Evolutionary conservation across 2,329 filamentous ascomycete genomes (phyloP), one percentile per base, ranked within the genome.

Genomic region (Aureobasidium sp.): DNA sequence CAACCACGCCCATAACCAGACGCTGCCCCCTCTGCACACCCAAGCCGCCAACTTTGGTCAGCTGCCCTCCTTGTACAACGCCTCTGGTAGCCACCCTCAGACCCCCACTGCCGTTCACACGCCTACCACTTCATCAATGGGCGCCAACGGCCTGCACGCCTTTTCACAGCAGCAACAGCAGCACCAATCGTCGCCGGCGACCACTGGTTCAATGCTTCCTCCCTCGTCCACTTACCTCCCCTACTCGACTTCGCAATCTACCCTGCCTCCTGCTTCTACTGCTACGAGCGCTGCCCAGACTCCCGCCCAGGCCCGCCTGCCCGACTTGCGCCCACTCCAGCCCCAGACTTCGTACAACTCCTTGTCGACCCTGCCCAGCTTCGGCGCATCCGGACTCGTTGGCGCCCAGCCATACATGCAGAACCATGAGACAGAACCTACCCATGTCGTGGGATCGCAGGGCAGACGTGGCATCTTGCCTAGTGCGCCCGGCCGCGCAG

Each of bases 391-490:
- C 33, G 60, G 61, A 23, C 66, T 68, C 33, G 61, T 68, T 29
- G 67, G 67, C n/a, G 69, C 71, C 27, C 70, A 72, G 59, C 64
- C 70, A 19, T 71, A 71, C 62, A 65, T 71, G 67, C 70, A 72
- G 55, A 69, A 68, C 49, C 71, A 73, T 64, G 77, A 79, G 66
- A 72, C 74, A 13, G 84, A 86, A 68, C 89, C 89, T 17, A 94
- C 90, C 33, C 93, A 96, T 70, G 93, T 96, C 51, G 93, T 97
- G 59, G 93, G 93, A 58, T 95, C 92, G 27, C 93, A 97, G 77
- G 93, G 93, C 62, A 86, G 93, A 65, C 84, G 93, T 66, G 93
- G 93, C 51, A 95, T 96, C 40, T 77, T 97, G 64, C 93, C 93
- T 17, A 96, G 91, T 68, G 91, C 92, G 63, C 90, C 91, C 31